A percentile compares a stretch with the other conserved stretches of the same genome.
These are phyloP conservation scores for Aspergillus homomorphus DNA, from an alignment of 495 filamentous ascomycete species.

Conservation along the genomic window DNA sequence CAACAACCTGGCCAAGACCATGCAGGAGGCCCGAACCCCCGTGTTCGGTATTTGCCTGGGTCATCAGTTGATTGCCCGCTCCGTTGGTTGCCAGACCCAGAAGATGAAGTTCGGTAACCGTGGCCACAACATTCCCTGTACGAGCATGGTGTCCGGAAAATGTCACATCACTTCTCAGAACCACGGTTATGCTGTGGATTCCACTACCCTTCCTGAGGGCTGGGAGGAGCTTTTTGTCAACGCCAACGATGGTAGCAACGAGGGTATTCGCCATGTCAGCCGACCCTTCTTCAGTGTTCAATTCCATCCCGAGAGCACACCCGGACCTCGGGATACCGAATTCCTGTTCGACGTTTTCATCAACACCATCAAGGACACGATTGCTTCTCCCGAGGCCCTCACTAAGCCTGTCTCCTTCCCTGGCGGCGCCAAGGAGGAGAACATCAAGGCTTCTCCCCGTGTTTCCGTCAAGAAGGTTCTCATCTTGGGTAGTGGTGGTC, in stretches of 20 bases:
- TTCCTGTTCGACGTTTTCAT: conserved; percentile 97
- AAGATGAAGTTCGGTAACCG: conserved; percentile 99
- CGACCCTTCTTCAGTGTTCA: conserved; percentile 97
- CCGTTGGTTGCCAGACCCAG: conserved; percentile 78
- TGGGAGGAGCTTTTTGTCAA: conserved; percentile 97
- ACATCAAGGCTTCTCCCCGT: conserved; percentile 67
- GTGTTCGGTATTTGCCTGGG: conserved; percentile 97
- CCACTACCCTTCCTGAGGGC: conserved; percentile 64
- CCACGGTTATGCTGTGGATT: conserved; percentile 90
- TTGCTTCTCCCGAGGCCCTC: conserved; percentile 59
- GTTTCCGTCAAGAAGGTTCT: conserved; percentile 94
- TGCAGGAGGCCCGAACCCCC: conserved; percentile 73
- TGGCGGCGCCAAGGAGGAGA: conserved; percentile 75
- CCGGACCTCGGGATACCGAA: conserved; percentile 94
- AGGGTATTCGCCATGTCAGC: conserved; percentile 84
- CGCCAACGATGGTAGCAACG: conserved; percentile 96
- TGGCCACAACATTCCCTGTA: conserved; percentile 98
- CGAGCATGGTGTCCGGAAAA: conserved; percentile 85
- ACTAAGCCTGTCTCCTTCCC: conserved; percentile 75
- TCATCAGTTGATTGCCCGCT: conserved; percentile 89
- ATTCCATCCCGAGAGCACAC: conserved; percentile 96
- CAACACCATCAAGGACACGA: conserved; percentile 67
- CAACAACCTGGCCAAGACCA: conserved; percentile 65
- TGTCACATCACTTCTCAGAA: conserved; percentile 99
- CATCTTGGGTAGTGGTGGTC: conserved; percentile 90